Evolutionary conservation across 208 protist species (phyloP).

Genomic region (Leptomonas pyrrhocoris): DNA sequence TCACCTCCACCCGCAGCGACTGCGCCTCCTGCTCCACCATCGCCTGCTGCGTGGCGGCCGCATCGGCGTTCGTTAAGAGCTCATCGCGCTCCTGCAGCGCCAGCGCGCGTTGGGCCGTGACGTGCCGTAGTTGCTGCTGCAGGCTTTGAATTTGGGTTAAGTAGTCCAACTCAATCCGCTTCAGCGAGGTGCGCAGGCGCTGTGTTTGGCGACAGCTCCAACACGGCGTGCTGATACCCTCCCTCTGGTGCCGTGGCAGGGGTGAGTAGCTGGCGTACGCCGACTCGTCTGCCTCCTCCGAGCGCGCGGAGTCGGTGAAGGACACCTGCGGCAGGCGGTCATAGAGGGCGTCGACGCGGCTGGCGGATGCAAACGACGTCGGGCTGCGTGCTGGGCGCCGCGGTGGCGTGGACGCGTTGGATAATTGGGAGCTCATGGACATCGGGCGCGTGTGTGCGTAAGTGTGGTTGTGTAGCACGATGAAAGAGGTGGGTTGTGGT

Average conservation of each 20-base stretch:
- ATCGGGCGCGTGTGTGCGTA: not conserved
- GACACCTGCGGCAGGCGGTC: constrained; percentile 5
- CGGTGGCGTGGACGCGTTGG: constrained; percentile 25
- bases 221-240: not conserved
- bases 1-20: constrained; percentile 24
- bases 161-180: constrained; percentile 30
- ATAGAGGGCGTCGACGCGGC: constrained; percentile 29
- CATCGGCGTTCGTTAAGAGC: constrained; percentile 22
- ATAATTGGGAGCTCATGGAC: not conserved
- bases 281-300: not conserved
- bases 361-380: not conserved
- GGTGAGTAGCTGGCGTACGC: not conserved
- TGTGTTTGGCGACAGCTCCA: constrained; percentile 21
- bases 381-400: constrained; percentile 8
- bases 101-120: constrained; percentile 17
- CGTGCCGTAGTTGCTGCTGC: constrained; percentile 21
- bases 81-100: constrained; percentile 32
- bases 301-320: constrained; percentile 4
- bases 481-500: too few species aligned
- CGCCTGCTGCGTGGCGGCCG: not conserved
- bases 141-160: constrained; percentile 21
- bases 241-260: not conserved
- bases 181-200: constrained; percentile 25
- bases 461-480: too few species aligned
- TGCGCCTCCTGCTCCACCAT: constrained; percentile 24